Conservation (phyloP, 306 rosid genomes). For the Glycine soja region DNA sequence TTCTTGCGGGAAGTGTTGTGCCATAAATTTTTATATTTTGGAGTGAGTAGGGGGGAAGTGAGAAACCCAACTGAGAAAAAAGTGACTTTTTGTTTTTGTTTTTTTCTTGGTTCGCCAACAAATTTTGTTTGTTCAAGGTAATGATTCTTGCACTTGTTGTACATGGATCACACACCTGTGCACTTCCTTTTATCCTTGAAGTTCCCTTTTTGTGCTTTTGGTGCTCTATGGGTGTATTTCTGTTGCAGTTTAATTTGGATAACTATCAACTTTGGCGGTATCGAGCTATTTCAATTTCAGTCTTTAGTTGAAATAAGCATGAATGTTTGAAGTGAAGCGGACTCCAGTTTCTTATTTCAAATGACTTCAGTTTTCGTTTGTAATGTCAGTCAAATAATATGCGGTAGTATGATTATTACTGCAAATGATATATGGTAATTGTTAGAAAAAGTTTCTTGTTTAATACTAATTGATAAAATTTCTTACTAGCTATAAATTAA, state of each 20-base stretch:
- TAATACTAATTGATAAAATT: no score
- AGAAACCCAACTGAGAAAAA: neutral
- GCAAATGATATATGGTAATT: no score
- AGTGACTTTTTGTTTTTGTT: neutral
- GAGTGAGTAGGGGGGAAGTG: neutral
- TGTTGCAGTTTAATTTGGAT: neutral
- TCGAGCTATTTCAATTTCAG: neutral
- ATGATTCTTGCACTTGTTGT: neutral
- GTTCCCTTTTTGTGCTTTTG: neutral
- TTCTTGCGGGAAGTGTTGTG: neutral
- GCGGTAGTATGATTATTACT: no score
- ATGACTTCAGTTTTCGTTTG: no score
- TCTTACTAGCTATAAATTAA: no score
- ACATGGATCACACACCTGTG: neutral
- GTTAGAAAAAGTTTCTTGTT: no score
- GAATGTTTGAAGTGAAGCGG: no score
- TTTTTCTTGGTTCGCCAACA: neutral
- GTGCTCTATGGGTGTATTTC: neutral
- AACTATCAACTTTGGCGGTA: neutral
- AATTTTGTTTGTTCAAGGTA: constrained; percentile 3
- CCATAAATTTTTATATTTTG: neutral
- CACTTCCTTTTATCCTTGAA: neutral
- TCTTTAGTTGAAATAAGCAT: neutral
- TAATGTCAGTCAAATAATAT: no score
- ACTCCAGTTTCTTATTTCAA: no score